Percentiles rank a stretch among this genome's conserved stretches.
Conservation (phyloP, 305 asterid genomes). For the Coffea humblotiana region DNA sequence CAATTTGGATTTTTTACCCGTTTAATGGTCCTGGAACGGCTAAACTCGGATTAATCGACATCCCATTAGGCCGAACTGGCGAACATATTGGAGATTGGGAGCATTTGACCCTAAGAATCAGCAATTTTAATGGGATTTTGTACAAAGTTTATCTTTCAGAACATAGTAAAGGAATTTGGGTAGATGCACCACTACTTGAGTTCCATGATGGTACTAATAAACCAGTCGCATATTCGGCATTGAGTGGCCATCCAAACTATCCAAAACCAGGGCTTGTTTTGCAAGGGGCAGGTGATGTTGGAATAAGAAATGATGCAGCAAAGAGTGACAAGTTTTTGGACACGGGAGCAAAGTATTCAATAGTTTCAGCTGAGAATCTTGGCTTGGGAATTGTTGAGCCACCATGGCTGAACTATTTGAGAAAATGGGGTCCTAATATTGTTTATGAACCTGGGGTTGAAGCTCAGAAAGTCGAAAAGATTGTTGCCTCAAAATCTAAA, state of each 20-base stretch:
- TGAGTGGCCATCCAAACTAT: constrained; percentile 66
- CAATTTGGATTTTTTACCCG: constrained; percentile 77
- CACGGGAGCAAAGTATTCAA: constrained; percentile 17
- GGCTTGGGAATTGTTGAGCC: constrained; percentile 30
- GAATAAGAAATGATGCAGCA: constrained; percentile 56
- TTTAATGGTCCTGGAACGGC: constrained; percentile 76
- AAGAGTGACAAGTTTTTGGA: constrained; percentile 30
- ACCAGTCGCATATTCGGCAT: constrained; percentile 57
- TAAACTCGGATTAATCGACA: constrained; percentile 49
- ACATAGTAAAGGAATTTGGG: constrained; percentile 69
- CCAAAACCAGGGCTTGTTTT: constrained; percentile 50
- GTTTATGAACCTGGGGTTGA: constrained; percentile 30
- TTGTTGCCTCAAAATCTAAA: constrained; percentile 32
- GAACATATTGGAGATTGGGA: constrained; percentile 94
- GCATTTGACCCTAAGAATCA: constrained; percentile 68
- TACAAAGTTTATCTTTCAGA: constrained; percentile 56
- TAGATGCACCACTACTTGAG: constrained; percentile 47
- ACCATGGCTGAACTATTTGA: constrained; percentile 39
- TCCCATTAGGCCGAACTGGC: constrained; percentile 58
- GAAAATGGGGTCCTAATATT: constrained; percentile 47
- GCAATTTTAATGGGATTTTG: constrained; percentile 71
- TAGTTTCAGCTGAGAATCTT: constrained; percentile 32
- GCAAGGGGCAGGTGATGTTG: constrained; percentile 60
- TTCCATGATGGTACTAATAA: constrained; percentile 44
- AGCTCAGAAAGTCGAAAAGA: constrained; percentile 22